These are phyloP conservation scores for Chrysanthemum seticuspe DNA, from an alignment of 129 eudicot genomes.

Conservation along the genomic window DNA sequence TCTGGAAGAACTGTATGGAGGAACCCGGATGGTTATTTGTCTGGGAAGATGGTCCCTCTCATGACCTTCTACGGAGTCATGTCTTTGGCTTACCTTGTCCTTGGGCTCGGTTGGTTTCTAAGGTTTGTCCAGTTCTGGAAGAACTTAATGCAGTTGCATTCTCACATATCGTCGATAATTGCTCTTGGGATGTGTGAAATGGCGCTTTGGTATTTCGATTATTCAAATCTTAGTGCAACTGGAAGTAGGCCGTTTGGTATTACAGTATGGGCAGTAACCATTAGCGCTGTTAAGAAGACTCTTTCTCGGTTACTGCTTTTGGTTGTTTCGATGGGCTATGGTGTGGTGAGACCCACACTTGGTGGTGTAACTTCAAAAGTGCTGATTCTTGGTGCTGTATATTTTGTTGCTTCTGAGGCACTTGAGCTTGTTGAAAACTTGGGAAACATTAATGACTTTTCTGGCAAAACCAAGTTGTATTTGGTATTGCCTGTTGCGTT, in stretches of 20 bases:
- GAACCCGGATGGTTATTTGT: constrained; percentile 72
- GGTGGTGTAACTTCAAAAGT: constrained; percentile 73
- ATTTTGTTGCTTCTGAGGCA: constrained; percentile 65
- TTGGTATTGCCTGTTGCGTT: constrained; percentile 71
- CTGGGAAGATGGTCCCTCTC: constrained; percentile 65
- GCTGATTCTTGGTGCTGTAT: constrained; percentile 46
- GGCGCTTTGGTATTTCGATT: constrained; percentile 76
- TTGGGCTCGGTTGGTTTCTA: constrained; percentile 67
- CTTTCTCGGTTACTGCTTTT: constrained; percentile 62
- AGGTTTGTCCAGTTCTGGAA: constrained; percentile 68
- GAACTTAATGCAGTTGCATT: constrained; percentile 66
- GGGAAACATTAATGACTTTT: constrained; percentile 68
- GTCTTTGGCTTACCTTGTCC: constrained; percentile 62
- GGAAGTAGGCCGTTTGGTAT: constrained; percentile 65
- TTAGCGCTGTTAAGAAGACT: constrained; percentile 67
- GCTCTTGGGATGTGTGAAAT: constrained; percentile 84
- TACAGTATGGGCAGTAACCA: constrained; percentile 69
- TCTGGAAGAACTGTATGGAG: constrained; percentile 67
- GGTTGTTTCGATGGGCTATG: constrained; percentile 79
- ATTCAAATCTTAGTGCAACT: constrained; percentile 62
- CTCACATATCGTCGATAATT: constrained; percentile 65
- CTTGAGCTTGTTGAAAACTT: constrained; percentile 70
- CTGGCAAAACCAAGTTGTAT: constrained; percentile 54
- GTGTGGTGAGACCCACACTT: constrained; percentile 70
- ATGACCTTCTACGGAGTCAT: constrained; percentile 68